Base-by-base conservation (phyloP, 805 yeast genomes). In the Kuraishia hungarica region DNA sequence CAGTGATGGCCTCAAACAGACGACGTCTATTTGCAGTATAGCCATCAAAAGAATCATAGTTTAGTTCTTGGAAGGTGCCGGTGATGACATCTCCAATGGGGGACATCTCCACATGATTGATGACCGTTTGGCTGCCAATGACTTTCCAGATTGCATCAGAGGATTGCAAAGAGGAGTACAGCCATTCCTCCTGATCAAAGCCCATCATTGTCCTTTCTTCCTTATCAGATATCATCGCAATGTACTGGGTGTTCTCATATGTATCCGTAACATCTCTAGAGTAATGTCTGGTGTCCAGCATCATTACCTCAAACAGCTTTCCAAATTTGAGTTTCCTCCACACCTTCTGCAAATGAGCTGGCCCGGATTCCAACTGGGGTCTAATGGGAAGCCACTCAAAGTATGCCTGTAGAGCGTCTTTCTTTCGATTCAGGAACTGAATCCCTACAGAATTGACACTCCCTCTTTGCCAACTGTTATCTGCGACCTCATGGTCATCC, bases 401-500 rank as follows among this genome's bases (percentile, higher is more conserved):
- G 53, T 60, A 63, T 7, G 65, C 67, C 43, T 59, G 58, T 1
- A 63, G 51, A 2, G 61, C 66, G 23, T 52, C 56, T 22, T 57
- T 57, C 17, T 55, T 56, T 23, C 67, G 51, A 29, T 43, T 50
- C 35, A 56, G 47, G 51, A 62, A 64, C 13, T 61, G 59, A 53
- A 58, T 59, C n/a, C 65, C 64, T 20, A 56, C 52, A 11, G 62
- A 54, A 19, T 59, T 58, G 22, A 62, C 65, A 46, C 62, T 57
- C 5, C 67, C 67, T 48, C 63, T 53, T 2, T 59, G 51, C 64
- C 64, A 63, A 20, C 64, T 59, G 51, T 63, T 63, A 51, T 63
- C 65, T 2, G 65, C 59, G 17, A 64, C 65, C 51, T 64, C 67
- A 55, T 64, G 67, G 51, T 64, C 67, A 52, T 64, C 67, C 67